Conservation (phyloP, 148 eudicot genomes). For the Nepenthes mirabilis region DNA sequence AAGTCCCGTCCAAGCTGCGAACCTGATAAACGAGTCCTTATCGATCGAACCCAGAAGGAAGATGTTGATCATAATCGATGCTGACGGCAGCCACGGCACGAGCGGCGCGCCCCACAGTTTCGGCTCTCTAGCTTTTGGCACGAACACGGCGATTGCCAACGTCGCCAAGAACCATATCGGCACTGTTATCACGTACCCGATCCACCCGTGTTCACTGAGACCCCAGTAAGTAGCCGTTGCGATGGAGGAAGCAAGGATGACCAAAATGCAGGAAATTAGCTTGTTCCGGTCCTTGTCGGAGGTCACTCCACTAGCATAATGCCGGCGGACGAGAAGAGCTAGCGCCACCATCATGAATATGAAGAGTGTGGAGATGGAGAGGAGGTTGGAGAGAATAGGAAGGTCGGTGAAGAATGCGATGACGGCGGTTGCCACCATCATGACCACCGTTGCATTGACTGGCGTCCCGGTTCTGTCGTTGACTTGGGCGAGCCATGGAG, state of each 20-base stretch:
- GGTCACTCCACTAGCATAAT: conserved; percentile 35
- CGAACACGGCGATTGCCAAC: conserved; percentile 15
- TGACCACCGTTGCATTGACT: conserved; percentile 33
- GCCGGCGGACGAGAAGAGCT: conserved; percentile 42
- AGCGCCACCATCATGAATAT: conserved; percentile 46
- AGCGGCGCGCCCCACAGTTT: conserved; percentile 53
- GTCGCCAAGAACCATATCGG: conserved; percentile 42
- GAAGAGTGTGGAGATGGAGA: conserved; percentile 45
- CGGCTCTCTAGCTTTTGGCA: conserved; percentile 41
- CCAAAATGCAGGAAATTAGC: conserved; percentile 15
- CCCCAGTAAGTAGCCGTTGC: conserved; percentile 37
- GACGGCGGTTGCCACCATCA: conserved; percentile 30
- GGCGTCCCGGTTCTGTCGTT: conserved; percentile 45
- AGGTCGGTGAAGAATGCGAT: conserved; percentile 48
- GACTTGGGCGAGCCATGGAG: conserved; percentile 53
- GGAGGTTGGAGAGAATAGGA: conserved; percentile 26
- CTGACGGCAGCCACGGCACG: conserved; percentile 62
- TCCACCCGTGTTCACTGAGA: conserved; percentile 14
- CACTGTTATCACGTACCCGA: conserved; percentile 28
- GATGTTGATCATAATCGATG: conserved; percentile 46
- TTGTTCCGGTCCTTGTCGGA: conserved; percentile 17
- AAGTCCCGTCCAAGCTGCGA: conserved; percentile 34
- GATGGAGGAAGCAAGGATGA: conserved; percentile 27
- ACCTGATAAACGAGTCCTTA: conserved; percentile 33
- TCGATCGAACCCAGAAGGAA: conserved; percentile 62